Percentiles rank a stretch among this genome's conserved stretches.
Conservation (phyloP, 805 yeast species). For the Pichia ethanolica region DNA sequence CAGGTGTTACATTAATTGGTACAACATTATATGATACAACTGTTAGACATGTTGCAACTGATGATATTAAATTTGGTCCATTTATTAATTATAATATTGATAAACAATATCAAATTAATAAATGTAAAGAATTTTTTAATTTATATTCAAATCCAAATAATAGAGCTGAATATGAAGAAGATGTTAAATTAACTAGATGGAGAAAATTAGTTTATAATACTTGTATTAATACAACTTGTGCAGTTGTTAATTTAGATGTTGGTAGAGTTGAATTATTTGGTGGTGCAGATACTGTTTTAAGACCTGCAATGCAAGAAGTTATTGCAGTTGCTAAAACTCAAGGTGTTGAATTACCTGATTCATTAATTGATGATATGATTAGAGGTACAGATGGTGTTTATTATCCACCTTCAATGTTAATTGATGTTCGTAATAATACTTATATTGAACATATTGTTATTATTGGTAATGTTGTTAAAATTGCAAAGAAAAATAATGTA, state of each 20-base stretch:
- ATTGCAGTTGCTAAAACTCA: constrained; percentile 37
- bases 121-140: constrained; percentile 26
- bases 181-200: constrained; percentile 35
- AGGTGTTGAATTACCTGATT: constrained; percentile 32
- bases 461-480: constrained; percentile 32
- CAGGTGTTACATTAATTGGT: constrained; percentile 34
- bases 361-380: constrained; percentile 33
- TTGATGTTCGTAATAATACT: constrained; percentile 35
- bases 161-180: constrained; percentile 23
- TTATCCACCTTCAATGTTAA: constrained; percentile 43
- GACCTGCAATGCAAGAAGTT: constrained; percentile 40
- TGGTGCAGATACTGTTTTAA: constrained; percentile 19
- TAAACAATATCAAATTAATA: constrained; percentile 18
- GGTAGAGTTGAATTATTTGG: constrained; percentile 28
- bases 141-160: constrained; percentile 28
- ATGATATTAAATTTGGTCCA: constrained; percentile 26
- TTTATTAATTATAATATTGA: constrained; percentile 28
- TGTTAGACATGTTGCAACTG: constrained; percentile 28
- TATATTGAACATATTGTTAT: constrained; percentile 36
- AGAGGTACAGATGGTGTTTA: constrained; percentile 34
- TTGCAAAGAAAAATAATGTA: constrained; percentile 23
- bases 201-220: constrained; percentile 40
- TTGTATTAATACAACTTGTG: constrained; percentile 37
- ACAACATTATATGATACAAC: constrained; percentile 24
- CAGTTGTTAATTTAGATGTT: constrained; percentile 32